Conservation (phyloP, 108 stramenopile species). For the Licmophora abbreviata region DNA sequence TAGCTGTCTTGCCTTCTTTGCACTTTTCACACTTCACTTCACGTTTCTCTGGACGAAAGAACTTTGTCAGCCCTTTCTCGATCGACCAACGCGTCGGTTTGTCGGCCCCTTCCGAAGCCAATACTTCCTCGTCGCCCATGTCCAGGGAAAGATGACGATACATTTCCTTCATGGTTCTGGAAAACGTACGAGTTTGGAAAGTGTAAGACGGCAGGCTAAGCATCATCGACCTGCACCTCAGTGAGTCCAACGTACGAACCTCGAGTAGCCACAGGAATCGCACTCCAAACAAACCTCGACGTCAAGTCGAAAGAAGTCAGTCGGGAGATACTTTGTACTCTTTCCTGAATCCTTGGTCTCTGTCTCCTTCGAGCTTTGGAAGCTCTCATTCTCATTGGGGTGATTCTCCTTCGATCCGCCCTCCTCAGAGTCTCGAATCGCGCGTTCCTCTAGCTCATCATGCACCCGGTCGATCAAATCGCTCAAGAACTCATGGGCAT, state of each 20-base stretch:
- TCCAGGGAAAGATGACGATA: conserved; percentile 70
- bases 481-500: conserved; percentile 76
- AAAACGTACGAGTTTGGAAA: neutral
- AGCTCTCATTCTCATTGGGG: conserved; percentile 4
- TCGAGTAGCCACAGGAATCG: conserved; percentile 56
- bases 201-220: neutral
- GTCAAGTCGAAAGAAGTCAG: conserved; percentile 62
- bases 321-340: conserved; percentile 27
- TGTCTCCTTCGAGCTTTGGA: neutral
- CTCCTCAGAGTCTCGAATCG: neutral
- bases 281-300: conserved; percentile 64
- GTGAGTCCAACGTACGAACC: conserved; percentile 18
- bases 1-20: conserved; percentile 37
- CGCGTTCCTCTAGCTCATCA: conserved; percentile 39
- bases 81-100: conserved; percentile 22
- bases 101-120: neutral
- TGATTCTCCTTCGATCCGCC: conserved; percentile 5
- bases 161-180: conserved; percentile 65
- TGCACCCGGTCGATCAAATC: conserved; percentile 64
- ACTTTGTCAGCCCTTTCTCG: conserved; percentile 40
- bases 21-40: conserved; percentile 88
- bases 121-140: conserved; percentile 24
- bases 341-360: neutral
- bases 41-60: conserved; percentile 65
- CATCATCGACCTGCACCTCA: neutral